Conservation (phyloP, 169 alveolate genomes). For the Plasmodium ovale region DNA sequence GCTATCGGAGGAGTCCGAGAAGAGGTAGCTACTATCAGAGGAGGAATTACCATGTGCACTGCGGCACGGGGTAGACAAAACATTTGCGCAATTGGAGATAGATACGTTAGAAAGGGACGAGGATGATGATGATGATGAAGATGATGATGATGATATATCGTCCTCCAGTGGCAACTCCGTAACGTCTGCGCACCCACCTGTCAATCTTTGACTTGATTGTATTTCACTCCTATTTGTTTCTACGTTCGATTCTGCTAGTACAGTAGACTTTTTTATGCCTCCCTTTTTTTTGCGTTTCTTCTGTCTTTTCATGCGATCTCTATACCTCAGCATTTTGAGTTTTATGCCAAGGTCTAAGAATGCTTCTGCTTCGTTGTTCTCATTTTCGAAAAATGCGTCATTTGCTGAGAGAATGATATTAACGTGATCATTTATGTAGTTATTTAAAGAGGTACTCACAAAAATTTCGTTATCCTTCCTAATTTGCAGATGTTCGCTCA, state of each 20-base stretch:
- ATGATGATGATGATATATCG: too few relatives aligned
- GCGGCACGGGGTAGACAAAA: neutral
- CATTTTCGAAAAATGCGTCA: neutral
- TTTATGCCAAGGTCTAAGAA: conserved; percentile 23
- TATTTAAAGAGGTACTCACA: conserved; percentile 17
- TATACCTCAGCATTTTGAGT: conserved; percentile 19
- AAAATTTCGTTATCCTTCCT: conserved; percentile 31
- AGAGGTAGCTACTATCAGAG: conserved; percentile 42
- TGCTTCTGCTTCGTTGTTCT: neutral
- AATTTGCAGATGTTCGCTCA: conserved; percentile 49
- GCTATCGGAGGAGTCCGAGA: conserved; percentile 21
- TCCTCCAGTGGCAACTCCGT: too few relatives aligned
- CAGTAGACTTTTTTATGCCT: neutral
- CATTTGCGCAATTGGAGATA: neutral
- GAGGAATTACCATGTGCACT: neutral
- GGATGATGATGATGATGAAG: too few relatives aligned
- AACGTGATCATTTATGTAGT: conserved; percentile 42
- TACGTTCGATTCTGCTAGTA: neutral
- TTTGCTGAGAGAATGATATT: neutral
- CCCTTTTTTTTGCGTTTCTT: conserved; percentile 6
- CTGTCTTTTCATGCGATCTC: conserved; percentile 11
- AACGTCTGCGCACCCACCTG: too few relatives aligned
- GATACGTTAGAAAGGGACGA: too few relatives aligned
- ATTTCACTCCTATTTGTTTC: too few relatives aligned
- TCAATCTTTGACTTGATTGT: too few relatives aligned